Conservation (phyloP, 192 early-diverging fungal species). For the Entomortierella lignicola region DNA sequence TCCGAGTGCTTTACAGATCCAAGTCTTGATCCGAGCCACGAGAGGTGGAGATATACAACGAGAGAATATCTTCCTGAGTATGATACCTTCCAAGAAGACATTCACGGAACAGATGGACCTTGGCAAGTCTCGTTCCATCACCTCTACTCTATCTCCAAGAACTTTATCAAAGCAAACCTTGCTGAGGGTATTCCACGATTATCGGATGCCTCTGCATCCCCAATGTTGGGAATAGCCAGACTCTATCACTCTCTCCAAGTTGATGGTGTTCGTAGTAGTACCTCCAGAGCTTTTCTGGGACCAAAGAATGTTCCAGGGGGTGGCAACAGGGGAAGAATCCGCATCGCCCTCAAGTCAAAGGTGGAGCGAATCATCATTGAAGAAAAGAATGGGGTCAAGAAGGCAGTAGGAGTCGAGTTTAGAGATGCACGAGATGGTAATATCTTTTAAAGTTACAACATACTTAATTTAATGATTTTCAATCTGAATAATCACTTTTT, state of each 20-base stretch:
- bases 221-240: constrained; percentile 19
- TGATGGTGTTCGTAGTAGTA: constrained; percentile 8
- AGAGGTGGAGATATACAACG: not conserved
- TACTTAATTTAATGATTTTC: no score
- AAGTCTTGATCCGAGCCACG: constrained; percentile 1
- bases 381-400: constrained; percentile 2
- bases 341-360: constrained; percentile 5
- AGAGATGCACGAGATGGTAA: constrained; percentile 16
- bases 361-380: constrained; percentile 9
- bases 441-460: not conserved
- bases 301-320: constrained; percentile 28
- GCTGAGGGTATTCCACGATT: not conserved
- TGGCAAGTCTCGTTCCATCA: constrained; percentile 24
- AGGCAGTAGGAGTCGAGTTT: constrained; percentile 24
- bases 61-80: constrained; percentile 3
- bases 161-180: constrained; percentile 11
- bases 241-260: no score
- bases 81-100: constrained; percentile 11
- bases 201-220: constrained; percentile 2
- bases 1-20: constrained; percentile 19
- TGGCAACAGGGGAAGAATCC: constrained; percentile 12
- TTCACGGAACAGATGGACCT: constrained; percentile 35
- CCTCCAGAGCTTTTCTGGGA: constrained; percentile 20
- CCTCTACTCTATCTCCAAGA: constrained; percentile 6
- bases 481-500: no score